phyloP scores from a whole-genome alignment of 2,329 filamentous ascomycete species.

The Paracamarosporium sp. region DNA sequence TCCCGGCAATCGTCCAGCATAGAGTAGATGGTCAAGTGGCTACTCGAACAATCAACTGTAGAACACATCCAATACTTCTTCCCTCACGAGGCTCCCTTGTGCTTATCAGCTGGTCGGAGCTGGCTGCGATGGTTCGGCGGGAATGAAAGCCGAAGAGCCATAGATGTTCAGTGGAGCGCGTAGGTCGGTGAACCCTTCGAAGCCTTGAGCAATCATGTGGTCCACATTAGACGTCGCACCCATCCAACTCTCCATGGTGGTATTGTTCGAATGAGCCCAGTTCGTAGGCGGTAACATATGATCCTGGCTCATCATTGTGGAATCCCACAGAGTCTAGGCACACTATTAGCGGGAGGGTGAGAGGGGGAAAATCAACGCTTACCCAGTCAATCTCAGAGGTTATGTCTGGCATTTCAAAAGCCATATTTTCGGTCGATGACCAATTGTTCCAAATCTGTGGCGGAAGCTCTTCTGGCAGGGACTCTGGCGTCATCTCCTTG shows the following conservation, averaged over 20 bases:
- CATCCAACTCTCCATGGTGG: constrained; percentile 18
- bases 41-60: neutral
- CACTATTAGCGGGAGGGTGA: neutral
- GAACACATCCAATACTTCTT: neutral
- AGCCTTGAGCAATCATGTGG: constrained; percentile 11
- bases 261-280: constrained; percentile 15
- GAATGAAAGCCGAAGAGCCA: constrained; percentile 6
- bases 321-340: constrained; percentile 20
- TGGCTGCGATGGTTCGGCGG: neutral
- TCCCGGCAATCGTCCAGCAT: neutral
- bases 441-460: constrained; percentile 20
- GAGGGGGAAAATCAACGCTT: neutral
- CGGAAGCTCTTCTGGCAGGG: constrained; percentile 11
- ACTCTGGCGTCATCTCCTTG: constrained; percentile 18
- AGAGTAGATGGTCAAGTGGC: neutral
- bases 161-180: constrained; percentile 6
- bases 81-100: neutral
- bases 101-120: neutral
- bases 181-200: constrained; percentile 8
- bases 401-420: constrained; percentile 17
- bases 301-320: constrained; percentile 20
- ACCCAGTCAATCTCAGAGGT: constrained; percentile 28
- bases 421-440: constrained; percentile 7
- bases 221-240: constrained; percentile 13
- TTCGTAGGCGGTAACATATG: constrained; percentile 19